phyloP scores from a whole-genome alignment of 139 green algal species.

The Chlorella vulgaris region DNA sequence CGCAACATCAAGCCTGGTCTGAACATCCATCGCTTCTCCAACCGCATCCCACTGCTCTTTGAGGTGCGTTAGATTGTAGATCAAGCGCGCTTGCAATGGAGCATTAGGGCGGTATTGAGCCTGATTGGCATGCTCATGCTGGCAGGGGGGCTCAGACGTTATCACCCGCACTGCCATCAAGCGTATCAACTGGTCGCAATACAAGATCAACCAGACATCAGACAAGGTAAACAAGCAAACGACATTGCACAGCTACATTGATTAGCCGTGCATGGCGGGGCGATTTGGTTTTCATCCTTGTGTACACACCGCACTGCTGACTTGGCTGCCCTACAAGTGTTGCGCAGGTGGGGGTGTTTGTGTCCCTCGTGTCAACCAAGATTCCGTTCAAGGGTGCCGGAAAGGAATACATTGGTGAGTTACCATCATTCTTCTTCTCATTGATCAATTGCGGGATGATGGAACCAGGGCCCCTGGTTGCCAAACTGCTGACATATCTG shows the following conservation, averaged over 20 bases:
- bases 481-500: too few relatives aligned
- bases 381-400: slow-evolving; percentile 98
- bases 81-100: neutral
- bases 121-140: too few relatives aligned
- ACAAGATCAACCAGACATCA: slow-evolving; percentile 95
- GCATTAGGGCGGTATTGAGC: too few relatives aligned
- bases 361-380: slow-evolving; percentile 96
- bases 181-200: slow-evolving; percentile 91
- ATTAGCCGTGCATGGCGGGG: too few relatives aligned
- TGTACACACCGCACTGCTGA: too few relatives aligned
- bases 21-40: slow-evolving; percentile 95
- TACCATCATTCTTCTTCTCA: too few relatives aligned
- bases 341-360: slow-evolving; percentile 91
- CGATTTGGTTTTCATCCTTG: too few relatives aligned
- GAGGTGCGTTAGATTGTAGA: slow-evolving; percentile 66
- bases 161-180: slow-evolving; percentile 91
- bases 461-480: too few relatives aligned
- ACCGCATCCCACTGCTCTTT: slow-evolving; percentile 97
- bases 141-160: slow-evolving; percentile 85
- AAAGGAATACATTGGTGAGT: slow-evolving; percentile 96
- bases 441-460: too few relatives aligned
- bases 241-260: too few relatives aligned
- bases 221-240: slow-evolving; percentile 70
- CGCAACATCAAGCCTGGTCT: slow-evolving; percentile 86
- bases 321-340: neutral